Evolutionary conservation across 2,329 filamentous ascomycete genomes (phyloP), one percentile per base, ranked within the genome.

Genomic region (Fusarium sp.): DNA sequence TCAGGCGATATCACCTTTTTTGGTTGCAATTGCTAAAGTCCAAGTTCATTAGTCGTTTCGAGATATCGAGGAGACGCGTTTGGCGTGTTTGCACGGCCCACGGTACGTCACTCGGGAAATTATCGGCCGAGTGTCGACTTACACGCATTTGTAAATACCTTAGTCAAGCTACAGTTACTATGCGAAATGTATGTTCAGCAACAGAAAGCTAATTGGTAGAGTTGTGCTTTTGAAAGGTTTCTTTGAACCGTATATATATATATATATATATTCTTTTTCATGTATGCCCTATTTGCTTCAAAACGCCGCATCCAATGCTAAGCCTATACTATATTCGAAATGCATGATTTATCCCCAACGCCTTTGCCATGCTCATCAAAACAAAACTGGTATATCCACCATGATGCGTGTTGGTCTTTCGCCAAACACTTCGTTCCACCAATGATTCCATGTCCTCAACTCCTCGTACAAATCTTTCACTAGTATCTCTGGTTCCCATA

Each of bases 381-480:
- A 77, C 36, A 77, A 46, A 61, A 75, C 51, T 52, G 57, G 65
- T 33, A 58, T 57, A 22, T 48, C 45, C 26, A 57, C 24, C 13
- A 51, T 58, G 13, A 33, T 43, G 11, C n/a, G 22, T 18, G 17
- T 48, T 34, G 17, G 26, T 42, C 36, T 28, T n/a, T 40, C 51
- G 17, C 62, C 59, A 62, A 74, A 73, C 15, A 71, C 58, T 31
- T 60, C 69, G 18, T 61, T 58, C 73, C 77, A 79, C 79, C 78
- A 80, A 49, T 71, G 64, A 28, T 73, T 74, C 81, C 81, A 84
- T 40, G 72, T 72, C 33, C 54, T 63, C 14, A 79, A 58, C 56
- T 78, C 71, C 31, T 74, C 75, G 28, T 73, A 63, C 57, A 84
- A 55, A 46, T 77, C 77, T 20, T 63, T 50, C n/a, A 78, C 38